A percentile compares a stretch with the other conserved stretches of the same genome.
Evolutionary conservation across 2,329 filamentous ascomycete species (phyloP).

Genomic region (Talaromyces piceae): DNA sequence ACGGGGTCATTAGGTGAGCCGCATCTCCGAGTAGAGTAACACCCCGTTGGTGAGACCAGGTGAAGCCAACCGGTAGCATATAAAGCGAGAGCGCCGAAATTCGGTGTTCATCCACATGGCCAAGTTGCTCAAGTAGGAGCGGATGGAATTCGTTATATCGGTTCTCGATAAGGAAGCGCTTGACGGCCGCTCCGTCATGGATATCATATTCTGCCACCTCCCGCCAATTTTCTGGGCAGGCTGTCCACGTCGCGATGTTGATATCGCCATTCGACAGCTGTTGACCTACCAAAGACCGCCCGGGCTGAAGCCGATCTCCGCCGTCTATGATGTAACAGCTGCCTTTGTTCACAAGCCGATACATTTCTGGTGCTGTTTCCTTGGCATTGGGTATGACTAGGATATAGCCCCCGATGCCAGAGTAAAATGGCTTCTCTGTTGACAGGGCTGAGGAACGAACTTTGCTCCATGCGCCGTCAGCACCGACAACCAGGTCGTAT

Average conservation of each 20-base stretch:
- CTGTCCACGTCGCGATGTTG: slow-evolving; percentile 6
- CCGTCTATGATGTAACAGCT: slow-evolving; percentile 13
- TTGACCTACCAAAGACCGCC: slow-evolving; percentile 17
- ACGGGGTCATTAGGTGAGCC: slow-evolving; percentile 23
- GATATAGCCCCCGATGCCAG: slow-evolving; percentile 15
- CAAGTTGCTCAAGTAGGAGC: slow-evolving; percentile 12
- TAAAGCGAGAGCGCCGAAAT: slow-evolving; percentile 12
- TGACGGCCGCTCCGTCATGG: slow-evolving; percentile 3
- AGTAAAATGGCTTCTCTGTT: slow-evolving; percentile 16
- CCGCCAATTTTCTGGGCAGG: slow-evolving; percentile 9
- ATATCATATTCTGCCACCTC: slow-evolving; percentile 1
- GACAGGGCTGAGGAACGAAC: slow-evolving; percentile 19
- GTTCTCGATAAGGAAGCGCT: slow-evolving; percentile 3
- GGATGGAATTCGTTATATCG: slow-evolving; percentile 10
- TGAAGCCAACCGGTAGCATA: slow-evolving; percentile 20
- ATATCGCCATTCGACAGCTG: slow-evolving; percentile 17
- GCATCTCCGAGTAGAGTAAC: slow-evolving; percentile 21
- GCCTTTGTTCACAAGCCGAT: slow-evolving; percentile 16
- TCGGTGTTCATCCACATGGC: slow-evolving; percentile 13
- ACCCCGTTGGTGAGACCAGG: slow-evolving; percentile 17
- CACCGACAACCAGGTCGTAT: slow-evolving; percentile 21
- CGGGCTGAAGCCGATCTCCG: slow-evolving; percentile 9
- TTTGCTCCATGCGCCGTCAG: slow-evolving; percentile 23
- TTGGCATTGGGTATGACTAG: slow-evolving; percentile 17
- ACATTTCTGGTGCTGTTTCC: slow-evolving; percentile 15